Conservation (phyloP, 1,139 yeast species). For the Taiozyma sp. region DNA sequence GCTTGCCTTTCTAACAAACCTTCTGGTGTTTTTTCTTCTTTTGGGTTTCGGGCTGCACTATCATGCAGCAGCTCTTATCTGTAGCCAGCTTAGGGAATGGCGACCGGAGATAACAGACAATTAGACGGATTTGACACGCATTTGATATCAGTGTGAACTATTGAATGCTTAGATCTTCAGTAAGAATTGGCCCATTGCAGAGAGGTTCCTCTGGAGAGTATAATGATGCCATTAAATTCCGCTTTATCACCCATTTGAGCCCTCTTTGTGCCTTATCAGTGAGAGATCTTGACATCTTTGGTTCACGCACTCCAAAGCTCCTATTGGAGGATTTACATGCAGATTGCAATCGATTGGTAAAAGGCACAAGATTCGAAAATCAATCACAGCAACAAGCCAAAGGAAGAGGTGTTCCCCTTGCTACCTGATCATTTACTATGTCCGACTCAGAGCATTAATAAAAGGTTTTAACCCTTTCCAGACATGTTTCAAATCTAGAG, state of each 20-base stretch:
- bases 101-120: not conserved
- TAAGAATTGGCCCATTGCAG: not conserved
- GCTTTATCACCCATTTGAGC: not conserved
- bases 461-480: not conserved
- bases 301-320: not conserved
- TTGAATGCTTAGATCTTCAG: not conserved
- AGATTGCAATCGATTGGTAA: not conserved
- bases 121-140: not conserved
- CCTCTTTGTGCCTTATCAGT: not conserved
- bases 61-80: not conserved
- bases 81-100: not conserved
- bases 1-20: too few species aligned
- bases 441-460: not conserved
- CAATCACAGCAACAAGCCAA: not conserved
- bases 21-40: not conserved
- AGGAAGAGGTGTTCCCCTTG: too few species aligned
- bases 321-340: not conserved
- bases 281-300: not conserved
- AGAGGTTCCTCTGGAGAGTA: not conserved
- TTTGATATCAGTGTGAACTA: not conserved
- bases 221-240: not conserved
- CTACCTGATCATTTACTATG: not conserved
- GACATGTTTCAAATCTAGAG: not conserved
- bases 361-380: not conserved
- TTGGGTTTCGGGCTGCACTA: not conserved